phyloP scores from a whole-genome alignment of 2,329 filamentous ascomycete genomes.

The Exutisphaerella laricina region DNA sequence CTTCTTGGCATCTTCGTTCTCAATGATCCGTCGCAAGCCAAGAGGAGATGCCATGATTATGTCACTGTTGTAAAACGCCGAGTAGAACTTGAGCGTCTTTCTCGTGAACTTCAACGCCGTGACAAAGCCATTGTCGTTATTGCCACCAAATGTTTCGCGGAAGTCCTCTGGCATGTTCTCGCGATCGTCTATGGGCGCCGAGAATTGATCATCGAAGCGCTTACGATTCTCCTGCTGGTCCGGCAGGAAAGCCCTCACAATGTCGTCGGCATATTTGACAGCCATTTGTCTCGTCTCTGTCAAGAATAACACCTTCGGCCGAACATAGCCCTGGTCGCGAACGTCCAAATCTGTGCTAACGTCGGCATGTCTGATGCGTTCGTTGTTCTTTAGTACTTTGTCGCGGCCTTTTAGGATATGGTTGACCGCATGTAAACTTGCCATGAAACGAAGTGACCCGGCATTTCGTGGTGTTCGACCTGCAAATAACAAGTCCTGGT shows the following conservation, averaged over 20 bases:
- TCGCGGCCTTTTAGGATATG: slow-evolving; percentile 93
- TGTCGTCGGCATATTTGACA: slow-evolving; percentile 68
- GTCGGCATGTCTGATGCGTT: slow-evolving; percentile 61
- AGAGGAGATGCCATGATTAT: slow-evolving; percentile 88
- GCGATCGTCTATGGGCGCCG: slow-evolving; percentile 57
- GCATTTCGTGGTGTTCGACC: slow-evolving; percentile 66
- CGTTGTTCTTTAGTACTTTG: slow-evolving; percentile 85
- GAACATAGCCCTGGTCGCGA: slow-evolving; percentile 89
- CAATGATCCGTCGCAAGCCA: slow-evolving; percentile 84
- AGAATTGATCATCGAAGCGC: slow-evolving; percentile 80
- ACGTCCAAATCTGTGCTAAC: slow-evolving; percentile 57
- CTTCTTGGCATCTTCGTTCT: slow-evolving; percentile 65
- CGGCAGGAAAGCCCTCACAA: slow-evolving; percentile 68
- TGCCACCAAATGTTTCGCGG: slow-evolving; percentile 81
- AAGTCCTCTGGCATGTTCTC: slow-evolving; percentile 80
- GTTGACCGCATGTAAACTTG: slow-evolving; percentile 80
- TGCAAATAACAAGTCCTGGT: slow-evolving; percentile 74
- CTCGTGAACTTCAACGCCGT: slow-evolving; percentile 95
- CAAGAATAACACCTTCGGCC: slow-evolving; percentile 87
- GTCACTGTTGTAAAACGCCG: slow-evolving; percentile 93
- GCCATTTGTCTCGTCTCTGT: slow-evolving; percentile 85
- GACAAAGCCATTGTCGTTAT: slow-evolving; percentile 96
- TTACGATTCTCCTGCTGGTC: slow-evolving; percentile 95
- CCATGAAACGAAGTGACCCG: slow-evolving; percentile 61
- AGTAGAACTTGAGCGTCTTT: slow-evolving; percentile 91